Evolutionary conservation across 83 land plant species (phyloP).

Genomic region (Picea mariana): DNA sequence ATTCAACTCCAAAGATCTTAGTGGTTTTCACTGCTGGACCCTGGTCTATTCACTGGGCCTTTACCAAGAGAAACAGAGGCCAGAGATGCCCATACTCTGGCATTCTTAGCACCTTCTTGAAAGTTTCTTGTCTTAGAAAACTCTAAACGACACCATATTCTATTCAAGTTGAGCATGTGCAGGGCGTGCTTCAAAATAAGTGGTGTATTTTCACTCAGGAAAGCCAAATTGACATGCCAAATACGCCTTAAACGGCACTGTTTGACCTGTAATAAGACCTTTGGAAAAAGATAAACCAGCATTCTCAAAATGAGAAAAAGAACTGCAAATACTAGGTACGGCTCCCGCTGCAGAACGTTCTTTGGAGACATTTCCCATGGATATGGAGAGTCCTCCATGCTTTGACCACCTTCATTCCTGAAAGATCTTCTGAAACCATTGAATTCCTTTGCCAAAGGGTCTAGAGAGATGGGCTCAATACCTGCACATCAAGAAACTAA

Average conservation of each 20-base stretch:
- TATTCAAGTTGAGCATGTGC: conserved; percentile 39
- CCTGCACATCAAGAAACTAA: conserved; percentile 7
- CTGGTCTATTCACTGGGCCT: background rate
- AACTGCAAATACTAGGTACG: too few relatives aligned
- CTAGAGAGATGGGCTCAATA: conserved; percentile 6
- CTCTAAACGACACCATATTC: conserved; percentile 45
- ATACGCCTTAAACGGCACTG: conserved; percentile 22
- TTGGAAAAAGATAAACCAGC: conserved; percentile 26
- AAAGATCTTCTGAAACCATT: too few relatives aligned
- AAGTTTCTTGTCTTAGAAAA: conserved; percentile 54
- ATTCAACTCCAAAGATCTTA: background rate
- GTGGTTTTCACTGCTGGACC: conserved; percentile 4
- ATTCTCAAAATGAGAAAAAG: too few relatives aligned
- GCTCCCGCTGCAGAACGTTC: too few relatives aligned
- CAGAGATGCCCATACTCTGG: conserved; percentile 56
- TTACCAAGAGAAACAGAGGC: conserved; percentile 73
- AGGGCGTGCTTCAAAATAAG: conserved; percentile 39
- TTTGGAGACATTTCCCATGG: too few relatives aligned
- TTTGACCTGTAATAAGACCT: conserved; percentile 18
- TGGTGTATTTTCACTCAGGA: conserved; percentile 39
- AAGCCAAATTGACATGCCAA: conserved; percentile 41
- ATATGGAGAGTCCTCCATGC: too few relatives aligned
- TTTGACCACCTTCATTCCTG: too few relatives aligned
- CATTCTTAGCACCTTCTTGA: conserved; percentile 53
- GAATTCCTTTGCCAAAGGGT: background rate